phyloP scores from a whole-genome alignment of 2,329 filamentous ascomycete genomes.

The Neobulgaria alba region DNA sequence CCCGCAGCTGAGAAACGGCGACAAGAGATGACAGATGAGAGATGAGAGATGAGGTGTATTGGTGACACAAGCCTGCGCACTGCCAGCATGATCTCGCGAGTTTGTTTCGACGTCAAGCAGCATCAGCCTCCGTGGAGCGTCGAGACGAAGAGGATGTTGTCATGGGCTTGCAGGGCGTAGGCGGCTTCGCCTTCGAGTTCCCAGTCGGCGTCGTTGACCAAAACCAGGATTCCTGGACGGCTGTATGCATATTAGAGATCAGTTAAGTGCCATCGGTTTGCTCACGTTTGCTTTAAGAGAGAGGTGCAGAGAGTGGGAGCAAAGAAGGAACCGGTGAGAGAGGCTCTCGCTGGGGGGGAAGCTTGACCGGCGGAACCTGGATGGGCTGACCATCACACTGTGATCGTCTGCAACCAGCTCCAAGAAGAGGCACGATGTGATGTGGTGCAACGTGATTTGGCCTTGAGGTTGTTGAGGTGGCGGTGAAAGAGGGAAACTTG shows the following conservation, averaged over 20 bases:
- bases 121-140: conserved; percentile 83
- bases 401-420: not conserved
- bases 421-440: conserved; percentile 10
- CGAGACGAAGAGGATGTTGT: conserved; percentile 93
- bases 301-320: conserved; percentile 1
- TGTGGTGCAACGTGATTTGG: conserved; percentile 16
- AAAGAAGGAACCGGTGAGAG: conserved; percentile 6
- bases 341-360: conserved; percentile 4
- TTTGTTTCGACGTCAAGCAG: too few relatives aligned
- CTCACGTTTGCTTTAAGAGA: not conserved
- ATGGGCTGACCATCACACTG: conserved; percentile 11
- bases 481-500: conserved; percentile 7
- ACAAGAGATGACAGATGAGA: too few relatives aligned
- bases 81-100: too few relatives aligned
- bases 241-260: conserved; percentile 39
- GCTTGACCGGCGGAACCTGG: conserved; percentile 9
- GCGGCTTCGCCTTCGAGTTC: conserved; percentile 91
- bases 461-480: conserved; percentile 9
- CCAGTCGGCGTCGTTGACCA: conserved; percentile 98
- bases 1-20: too few relatives aligned
- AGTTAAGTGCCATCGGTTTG: conserved; percentile 8
- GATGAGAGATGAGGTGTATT: too few relatives aligned
- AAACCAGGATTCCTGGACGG: conserved; percentile 86
- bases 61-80: too few relatives aligned
- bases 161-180: conserved; percentile 72